Evolutionary conservation across 345 rosid genomes (phyloP), one percentile per base, ranked within the genome.

Genomic region (Populus tremula): DNA sequence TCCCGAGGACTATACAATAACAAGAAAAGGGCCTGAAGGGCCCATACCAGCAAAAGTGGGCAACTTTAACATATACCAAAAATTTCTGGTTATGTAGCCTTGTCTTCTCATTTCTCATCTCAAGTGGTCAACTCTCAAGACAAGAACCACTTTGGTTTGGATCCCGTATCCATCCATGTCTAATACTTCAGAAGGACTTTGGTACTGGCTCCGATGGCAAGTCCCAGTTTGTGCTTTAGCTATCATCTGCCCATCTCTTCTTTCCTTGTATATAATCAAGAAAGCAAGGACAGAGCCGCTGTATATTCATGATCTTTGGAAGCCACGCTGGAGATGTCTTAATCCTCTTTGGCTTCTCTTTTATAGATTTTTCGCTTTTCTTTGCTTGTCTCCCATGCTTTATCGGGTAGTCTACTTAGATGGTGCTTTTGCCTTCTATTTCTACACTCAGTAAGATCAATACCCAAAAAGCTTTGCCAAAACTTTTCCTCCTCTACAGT

Each of bases 401-500:
- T 70, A 71, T 29, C 70, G 77, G 35, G 64, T 66, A 39, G 67
- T 86, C 10, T 72, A 83, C 62, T 21, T 59, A 1, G 85, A 79
- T 18, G 85, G 84, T 71, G 76, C 78, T 74, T 81, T 72, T 75
- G 84, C 86, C 67, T 86, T 86, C 84, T 82, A 82, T 75, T 85
- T 87, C 78, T 86, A 82, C 62, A 81, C 89, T 23, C 86, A 83
- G 88, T 79, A 81, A 78, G 84, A 54, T 50, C 74, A 17, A 0
- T n/a, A 38, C 72, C 17, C 45, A 1, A 56, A 56, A 56, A 56
- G 27, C 47, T 65, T 27, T 27, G 33, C 72, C 71, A 67, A 38
- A 35, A 38, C 16, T 13, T 41, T 0, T 64, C 68, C 9, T 29
- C 38, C 21, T 65, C 18, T 17, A 16, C 41, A 29, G 33, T 8